Percentiles rank a stretch among this genome's conserved stretches.
Evolutionary conservation across 441 rosid genomes (phyloP).

Genomic region (Pelargonium fulgidum): DNA sequence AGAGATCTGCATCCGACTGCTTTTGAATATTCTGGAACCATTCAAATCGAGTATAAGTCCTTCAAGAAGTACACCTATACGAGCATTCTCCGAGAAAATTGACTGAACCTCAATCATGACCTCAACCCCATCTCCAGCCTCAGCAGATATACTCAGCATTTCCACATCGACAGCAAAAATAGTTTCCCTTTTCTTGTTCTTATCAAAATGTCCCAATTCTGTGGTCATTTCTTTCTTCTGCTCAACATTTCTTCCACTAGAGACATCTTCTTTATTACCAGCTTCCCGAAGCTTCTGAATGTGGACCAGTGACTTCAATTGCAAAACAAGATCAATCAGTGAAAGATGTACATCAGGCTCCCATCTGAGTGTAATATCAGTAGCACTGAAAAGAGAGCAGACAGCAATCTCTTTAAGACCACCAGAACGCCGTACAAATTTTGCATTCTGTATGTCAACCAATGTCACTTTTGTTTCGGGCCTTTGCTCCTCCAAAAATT

Average conservation of each 20-base stretch:
- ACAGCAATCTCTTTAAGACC: conserved; percentile 85
- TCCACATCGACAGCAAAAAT: conserved; percentile 97
- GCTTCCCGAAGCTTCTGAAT: conserved; percentile 54
- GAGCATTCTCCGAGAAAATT: conserved; percentile 97
- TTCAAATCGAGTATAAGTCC: conserved; percentile 71
- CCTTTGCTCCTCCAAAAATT: conserved; percentile 50
- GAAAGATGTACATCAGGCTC: conserved; percentile 94
- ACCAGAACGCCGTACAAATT: conserved; percentile 86
- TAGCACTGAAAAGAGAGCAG: conserved; percentile 96
- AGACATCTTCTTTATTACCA: conserved; percentile 38
- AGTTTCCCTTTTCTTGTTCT: conserved; percentile 75
- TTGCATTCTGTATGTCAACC: conserved; percentile 84
- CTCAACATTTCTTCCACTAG: conserved; percentile 37
- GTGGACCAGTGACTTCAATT: conserved; percentile 52
- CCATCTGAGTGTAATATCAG: conserved; percentile 82
- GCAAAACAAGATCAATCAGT: conserved; percentile 71
- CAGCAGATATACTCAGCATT: conserved; percentile 73
- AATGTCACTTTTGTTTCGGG: conserved; percentile 55
- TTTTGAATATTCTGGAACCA: conserved; percentile 69
- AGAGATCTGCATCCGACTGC: conserved; percentile 97
- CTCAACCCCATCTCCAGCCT: conserved; percentile 92
- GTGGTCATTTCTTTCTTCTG: conserved; percentile 39
- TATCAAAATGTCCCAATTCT: conserved; percentile 45
- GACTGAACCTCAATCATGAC: conserved; percentile 76
- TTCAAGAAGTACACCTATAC: conserved; percentile 96